phyloP scores from a whole-genome alignment of 805 yeast genomes.

The Pichia membranifaciens region DNA sequence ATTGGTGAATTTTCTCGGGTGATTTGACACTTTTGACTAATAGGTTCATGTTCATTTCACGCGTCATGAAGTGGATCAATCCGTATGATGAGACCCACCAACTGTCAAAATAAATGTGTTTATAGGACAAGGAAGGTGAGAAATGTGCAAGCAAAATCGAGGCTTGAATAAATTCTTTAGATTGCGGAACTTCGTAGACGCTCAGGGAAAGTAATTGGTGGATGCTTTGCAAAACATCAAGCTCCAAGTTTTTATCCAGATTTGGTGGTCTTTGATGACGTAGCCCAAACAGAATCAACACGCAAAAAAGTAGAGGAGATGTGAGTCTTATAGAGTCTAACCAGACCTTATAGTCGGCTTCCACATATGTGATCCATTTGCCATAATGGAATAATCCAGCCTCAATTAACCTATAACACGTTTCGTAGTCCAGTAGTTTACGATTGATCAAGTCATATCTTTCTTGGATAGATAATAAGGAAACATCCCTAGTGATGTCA shows the following conservation, averaged over 20 bases:
- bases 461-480: constrained; percentile 8
- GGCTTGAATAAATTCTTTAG: constrained; percentile 53
- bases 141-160: constrained; percentile 56
- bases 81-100: constrained; percentile 67
- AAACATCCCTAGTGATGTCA: constrained; percentile 12
- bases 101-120: constrained; percentile 52
- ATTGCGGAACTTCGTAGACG: constrained; percentile 37
- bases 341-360: constrained; percentile 10
- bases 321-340: constrained; percentile 33
- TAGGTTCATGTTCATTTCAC: constrained; percentile 34
- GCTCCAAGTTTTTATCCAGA: constrained; percentile 16
- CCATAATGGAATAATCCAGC: constrained; percentile 55
- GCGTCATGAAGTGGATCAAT: constrained; percentile 53
- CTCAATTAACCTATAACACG: constrained; percentile 41
- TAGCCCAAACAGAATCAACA: constrained; percentile 54
- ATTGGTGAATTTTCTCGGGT: constrained; percentile 36
- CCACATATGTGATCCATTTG: constrained; percentile 45
- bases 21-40: constrained; percentile 20
- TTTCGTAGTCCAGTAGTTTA: constrained; percentile 41
- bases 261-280: constrained; percentile 32
- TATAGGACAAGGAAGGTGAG: constrained; percentile 51
- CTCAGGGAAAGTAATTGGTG: constrained; percentile 41
- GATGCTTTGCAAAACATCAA: constrained; percentile 40
- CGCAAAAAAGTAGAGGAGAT: constrained; percentile 55
- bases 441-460: constrained; percentile 23